Percentiles rank a stretch among this genome's conserved stretches.
These are phyloP conservation scores for Podospora pseudocomata DNA, from an alignment of 495 filamentous ascomycete genomes.

Conservation along the genomic window DNA sequence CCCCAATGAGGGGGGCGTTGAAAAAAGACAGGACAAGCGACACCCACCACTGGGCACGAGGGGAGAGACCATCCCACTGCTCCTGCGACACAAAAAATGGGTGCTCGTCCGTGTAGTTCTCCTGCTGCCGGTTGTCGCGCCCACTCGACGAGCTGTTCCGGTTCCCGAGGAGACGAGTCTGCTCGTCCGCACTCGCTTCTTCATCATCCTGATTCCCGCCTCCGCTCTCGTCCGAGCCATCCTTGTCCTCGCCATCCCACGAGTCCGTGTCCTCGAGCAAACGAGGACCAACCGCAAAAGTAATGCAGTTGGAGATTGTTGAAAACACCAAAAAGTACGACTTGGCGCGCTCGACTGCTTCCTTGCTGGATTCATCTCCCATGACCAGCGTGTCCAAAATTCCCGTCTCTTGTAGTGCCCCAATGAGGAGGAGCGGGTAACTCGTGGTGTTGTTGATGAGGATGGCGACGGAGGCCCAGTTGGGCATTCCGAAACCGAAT, in stretches of 20 bases:
- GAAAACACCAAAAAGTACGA: conserved; percentile 65
- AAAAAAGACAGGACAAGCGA: conserved; percentile 51
- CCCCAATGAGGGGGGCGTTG: conserved; percentile 66
- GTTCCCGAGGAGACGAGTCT: conserved; percentile 18
- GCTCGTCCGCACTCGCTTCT: conserved; percentile 20
- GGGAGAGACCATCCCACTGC: conserved; percentile 37
- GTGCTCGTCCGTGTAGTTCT: conserved; percentile 20
- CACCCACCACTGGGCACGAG: conserved; percentile 27
- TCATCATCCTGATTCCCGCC: neutral
- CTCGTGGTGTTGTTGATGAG: conserved; percentile 76
- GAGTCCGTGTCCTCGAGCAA: conserved; percentile 41
- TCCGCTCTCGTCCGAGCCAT: neutral
- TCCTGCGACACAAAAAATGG: conserved; percentile 19
- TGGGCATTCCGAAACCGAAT: conserved; percentile 48
- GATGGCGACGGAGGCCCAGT: conserved; percentile 63
- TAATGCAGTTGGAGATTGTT: conserved; percentile 40
- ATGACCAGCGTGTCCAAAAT: conserved; percentile 50
- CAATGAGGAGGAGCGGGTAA: conserved; percentile 64
- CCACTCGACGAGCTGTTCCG: neutral
- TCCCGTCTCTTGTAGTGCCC: conserved; percentile 61
- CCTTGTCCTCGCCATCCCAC: conserved; percentile 27
- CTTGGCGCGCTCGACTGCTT: conserved; percentile 62
- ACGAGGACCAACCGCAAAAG: conserved; percentile 61
- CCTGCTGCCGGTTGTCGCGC: neutral
- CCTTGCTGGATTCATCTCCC: conserved; percentile 38